Percentiles rank a stretch among this genome's conserved stretches.
phyloP scores from a whole-genome alignment of 148 eudicot species.

The Amaranthus cruentus region DNA sequence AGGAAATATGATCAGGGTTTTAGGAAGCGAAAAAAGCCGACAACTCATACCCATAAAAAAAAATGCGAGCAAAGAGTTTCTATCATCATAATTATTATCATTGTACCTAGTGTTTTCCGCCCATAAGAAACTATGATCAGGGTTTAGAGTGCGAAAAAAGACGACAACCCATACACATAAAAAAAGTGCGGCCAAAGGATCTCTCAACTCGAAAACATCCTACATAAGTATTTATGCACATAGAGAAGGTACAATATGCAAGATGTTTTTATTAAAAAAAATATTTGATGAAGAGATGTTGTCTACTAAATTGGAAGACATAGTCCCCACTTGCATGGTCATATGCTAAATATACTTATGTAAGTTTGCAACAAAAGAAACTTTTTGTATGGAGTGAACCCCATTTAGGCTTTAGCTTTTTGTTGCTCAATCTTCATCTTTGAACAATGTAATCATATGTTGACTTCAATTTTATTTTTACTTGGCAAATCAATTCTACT shows the following conservation, averaged over 20 bases:
- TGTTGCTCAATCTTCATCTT: conserved; percentile 9
- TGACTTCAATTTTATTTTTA: not conserved
- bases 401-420: not conserved
- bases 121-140: no score
- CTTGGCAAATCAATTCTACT: conserved; percentile 8
- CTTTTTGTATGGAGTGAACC: not conserved
- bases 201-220: no score
- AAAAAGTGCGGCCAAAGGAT: no score
- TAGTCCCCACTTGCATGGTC: conserved; percentile 12
- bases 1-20: no score
- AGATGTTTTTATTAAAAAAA: not conserved
- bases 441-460: conserved; percentile 22
- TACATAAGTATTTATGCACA: no score
- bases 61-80: no score
- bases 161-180: no score
- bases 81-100: no score
- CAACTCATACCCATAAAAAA: no score
- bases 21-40: no score
- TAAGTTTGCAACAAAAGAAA: not conserved
- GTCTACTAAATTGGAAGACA: not conserved
- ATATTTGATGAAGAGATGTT: not conserved
- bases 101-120: no score
- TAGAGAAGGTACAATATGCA: not conserved
- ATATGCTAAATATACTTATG: conserved; percentile 11
- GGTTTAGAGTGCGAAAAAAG: no score